These are phyloP conservation scores for Gossypium turneri DNA, from an alignment of 345 rosid genomes.

Conservation along the genomic window DNA sequence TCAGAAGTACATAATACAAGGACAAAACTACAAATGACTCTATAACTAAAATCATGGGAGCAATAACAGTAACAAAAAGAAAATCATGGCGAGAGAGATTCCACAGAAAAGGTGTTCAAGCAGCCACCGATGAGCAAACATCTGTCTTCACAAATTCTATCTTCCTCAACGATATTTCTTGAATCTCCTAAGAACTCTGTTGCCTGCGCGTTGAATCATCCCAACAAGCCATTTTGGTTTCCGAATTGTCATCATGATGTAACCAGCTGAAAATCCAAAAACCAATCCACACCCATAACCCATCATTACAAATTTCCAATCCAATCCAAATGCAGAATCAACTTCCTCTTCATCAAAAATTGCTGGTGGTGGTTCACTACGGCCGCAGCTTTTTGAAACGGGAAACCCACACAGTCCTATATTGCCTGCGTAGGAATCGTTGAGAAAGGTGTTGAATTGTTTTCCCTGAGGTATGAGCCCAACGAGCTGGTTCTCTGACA, in stretches of 20 bases:
- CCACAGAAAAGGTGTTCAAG: neutral
- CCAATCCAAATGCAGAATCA: neutral
- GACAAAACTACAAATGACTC: no score
- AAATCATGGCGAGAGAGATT: no score
- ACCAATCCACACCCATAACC: neutral
- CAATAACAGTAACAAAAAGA: no score
- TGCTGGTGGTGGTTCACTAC: neutral
- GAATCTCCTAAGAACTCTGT: neutral
- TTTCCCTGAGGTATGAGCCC: constrained; percentile 21
- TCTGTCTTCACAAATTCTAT: neutral
- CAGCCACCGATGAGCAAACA: neutral
- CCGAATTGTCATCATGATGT: neutral
- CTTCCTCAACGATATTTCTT: neutral
- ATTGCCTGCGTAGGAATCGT: neutral
- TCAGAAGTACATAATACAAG: no score
- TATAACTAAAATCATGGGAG: no score
- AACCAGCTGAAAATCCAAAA: constrained; percentile 3
- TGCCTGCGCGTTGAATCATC: neutral
- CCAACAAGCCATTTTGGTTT: neutral
- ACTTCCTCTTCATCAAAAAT: neutral
- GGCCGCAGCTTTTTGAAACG: neutral
- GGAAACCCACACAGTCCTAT: neutral
- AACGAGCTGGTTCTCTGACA: constrained; percentile 12
- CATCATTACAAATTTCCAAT: neutral
- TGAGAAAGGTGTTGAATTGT: neutral